These are phyloP conservation scores for Arabidopsis hybrid DNA, from an alignment of 441 rosid genomes.

Conservation along the genomic window DNA sequence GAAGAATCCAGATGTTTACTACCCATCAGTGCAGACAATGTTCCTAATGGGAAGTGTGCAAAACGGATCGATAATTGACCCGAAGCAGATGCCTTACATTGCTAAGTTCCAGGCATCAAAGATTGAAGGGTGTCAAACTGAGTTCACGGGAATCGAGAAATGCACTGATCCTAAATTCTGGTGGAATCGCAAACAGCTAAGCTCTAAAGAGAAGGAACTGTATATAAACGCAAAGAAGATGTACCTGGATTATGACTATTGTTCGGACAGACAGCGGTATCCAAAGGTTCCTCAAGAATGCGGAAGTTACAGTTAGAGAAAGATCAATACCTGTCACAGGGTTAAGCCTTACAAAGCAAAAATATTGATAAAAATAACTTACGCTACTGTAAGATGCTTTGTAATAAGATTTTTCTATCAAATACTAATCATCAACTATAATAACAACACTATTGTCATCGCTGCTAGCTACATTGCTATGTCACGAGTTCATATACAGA, in stretches of 20 bases:
- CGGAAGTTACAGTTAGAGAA: constrained; percentile 27
- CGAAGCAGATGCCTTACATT: constrained; percentile 45
- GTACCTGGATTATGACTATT: constrained; percentile 50
- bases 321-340: constrained; percentile 31
- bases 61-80: constrained; percentile 36
- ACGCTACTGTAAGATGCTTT: constrained; percentile 17
- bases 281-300: constrained; percentile 47
- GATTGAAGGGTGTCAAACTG: constrained; percentile 46
- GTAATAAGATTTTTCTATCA: constrained; percentile 2
- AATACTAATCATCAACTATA: constrained; percentile 17
- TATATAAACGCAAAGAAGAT: constrained; percentile 36
- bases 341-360: constrained; percentile 19
- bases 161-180: constrained; percentile 36
- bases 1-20: constrained; percentile 35
- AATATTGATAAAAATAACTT: background rate
- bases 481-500: constrained; percentile 5
- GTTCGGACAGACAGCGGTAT: constrained; percentile 44
- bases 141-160: background rate
- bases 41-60: constrained; percentile 40
- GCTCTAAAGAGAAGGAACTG: constrained; percentile 25
- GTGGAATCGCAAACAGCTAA: constrained; percentile 48
- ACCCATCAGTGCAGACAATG: constrained; percentile 50
- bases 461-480: constrained; percentile 4
- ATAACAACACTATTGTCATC: background rate
- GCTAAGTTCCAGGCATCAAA: constrained; percentile 46